Evolutionary conservation across 371 early-diverging fungal genomes (phyloP).

Genomic region (Mucor plumbeus): DNA sequence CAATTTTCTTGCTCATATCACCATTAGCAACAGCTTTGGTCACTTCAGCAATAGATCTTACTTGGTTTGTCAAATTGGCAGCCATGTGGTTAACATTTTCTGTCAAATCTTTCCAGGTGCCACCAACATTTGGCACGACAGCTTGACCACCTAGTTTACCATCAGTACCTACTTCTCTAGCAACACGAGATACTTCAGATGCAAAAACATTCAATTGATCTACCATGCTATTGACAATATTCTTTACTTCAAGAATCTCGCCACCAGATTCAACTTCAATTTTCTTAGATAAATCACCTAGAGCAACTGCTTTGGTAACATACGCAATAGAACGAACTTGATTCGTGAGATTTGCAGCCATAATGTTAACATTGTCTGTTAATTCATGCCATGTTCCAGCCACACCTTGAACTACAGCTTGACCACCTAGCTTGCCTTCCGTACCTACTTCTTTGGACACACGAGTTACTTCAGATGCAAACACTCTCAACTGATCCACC

Average conservation of each 20-base stretch:
- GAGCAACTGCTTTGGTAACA: constrained; percentile 58
- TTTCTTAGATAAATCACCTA: constrained; percentile 63
- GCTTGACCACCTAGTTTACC: constrained; percentile 59
- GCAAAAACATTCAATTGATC: constrained; percentile 63
- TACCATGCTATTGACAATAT: constrained; percentile 73
- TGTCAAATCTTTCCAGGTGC: constrained; percentile 57
- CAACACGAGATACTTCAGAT: constrained; percentile 53
- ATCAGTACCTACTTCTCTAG: constrained; percentile 60
- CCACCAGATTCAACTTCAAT: constrained; percentile 71
- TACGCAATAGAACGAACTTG: constrained; percentile 62
- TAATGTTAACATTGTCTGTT: constrained; percentile 55
- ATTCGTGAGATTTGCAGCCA: constrained; percentile 53
- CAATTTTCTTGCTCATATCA: constrained; percentile 59
- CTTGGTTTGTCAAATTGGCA: constrained; percentile 51
- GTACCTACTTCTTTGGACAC: constrained; percentile 57
- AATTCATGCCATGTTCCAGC: constrained; percentile 58
- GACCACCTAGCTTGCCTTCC: constrained; percentile 51
- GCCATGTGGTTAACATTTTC: constrained; percentile 59
- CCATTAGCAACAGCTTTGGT: constrained; percentile 61
- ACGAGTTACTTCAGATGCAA: constrained; percentile 50
- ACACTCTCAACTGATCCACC: constrained; percentile 51
- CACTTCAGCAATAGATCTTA: constrained; percentile 63
- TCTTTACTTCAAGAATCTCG: constrained; percentile 69
- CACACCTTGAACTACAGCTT: constrained; percentile 44
- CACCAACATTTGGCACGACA: constrained; percentile 47